Conservation (phyloP, 306 rosid genomes). For the Corylus heterophylla region DNA sequence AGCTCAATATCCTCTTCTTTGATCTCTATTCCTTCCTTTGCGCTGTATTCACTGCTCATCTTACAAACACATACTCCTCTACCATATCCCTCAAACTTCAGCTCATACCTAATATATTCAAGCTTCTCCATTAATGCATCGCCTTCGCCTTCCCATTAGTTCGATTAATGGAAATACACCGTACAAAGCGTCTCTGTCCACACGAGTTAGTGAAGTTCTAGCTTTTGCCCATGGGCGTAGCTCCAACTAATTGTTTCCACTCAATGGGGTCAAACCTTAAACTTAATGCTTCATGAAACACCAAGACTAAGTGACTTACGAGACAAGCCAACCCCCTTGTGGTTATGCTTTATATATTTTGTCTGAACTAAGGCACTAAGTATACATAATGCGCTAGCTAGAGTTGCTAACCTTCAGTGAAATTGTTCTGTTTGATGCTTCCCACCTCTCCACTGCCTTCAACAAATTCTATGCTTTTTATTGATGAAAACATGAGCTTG, state of each 20-base stretch:
- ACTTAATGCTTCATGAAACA: too few species aligned
- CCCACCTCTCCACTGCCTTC: too few species aligned
- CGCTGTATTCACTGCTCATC: constrained; percentile 39
- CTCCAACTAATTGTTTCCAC: too few species aligned
- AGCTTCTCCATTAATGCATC: constrained; percentile 40
- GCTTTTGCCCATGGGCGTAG: not conserved
- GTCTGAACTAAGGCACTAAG: not conserved
- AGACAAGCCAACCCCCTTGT: too few species aligned
- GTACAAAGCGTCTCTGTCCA: too few species aligned
- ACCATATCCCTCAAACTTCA: constrained; percentile 41
- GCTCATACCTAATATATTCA: constrained; percentile 42
- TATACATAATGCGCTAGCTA: not conserved
- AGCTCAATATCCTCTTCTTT: constrained; percentile 42
- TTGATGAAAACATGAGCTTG: too few species aligned
- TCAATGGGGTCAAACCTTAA: too few species aligned
- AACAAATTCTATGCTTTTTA: too few species aligned
- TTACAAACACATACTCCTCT: constrained; percentile 46
- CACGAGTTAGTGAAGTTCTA: too few species aligned
- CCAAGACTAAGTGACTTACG: too few species aligned
- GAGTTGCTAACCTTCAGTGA: constrained; percentile 38
- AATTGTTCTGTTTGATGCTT: constrained; percentile 37
- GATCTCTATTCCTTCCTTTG: constrained; percentile 33
- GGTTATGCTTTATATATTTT: too few species aligned
- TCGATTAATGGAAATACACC: not conserved
- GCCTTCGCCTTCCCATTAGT: not conserved